Conservation (phyloP, 805 yeast genomes). For the Metschnikowia lochheadii region DNA sequence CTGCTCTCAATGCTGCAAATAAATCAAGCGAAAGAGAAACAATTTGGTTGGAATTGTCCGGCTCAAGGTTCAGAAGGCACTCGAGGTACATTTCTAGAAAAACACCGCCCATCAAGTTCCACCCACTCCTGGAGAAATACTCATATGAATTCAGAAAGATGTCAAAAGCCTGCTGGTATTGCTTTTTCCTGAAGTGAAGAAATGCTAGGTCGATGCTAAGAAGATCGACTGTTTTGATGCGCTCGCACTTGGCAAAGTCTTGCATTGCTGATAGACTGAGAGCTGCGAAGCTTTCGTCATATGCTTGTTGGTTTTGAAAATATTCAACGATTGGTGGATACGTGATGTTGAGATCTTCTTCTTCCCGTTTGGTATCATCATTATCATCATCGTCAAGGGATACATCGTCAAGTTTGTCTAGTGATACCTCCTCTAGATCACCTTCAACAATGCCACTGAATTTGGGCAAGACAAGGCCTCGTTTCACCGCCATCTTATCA, state of each 20-base stretch:
- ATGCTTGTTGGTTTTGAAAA: conserved; percentile 18
- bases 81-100: conserved; percentile 63
- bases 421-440: conserved; percentile 12
- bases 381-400: conserved; percentile 1
- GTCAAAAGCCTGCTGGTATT: conserved; percentile 57
- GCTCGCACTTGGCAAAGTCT: conserved; percentile 46
- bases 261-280: conserved; percentile 55
- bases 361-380: not conserved
- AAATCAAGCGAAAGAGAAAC: conserved; percentile 39
- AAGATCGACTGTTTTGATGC: conserved; percentile 66
- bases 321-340: conserved; percentile 16
- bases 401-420: conserved; percentile 12
- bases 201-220: conserved; percentile 78
- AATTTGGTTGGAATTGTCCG: conserved; percentile 25
- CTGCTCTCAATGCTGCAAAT: conserved; percentile 28
- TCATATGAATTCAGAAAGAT: conserved; percentile 67
- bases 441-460: not conserved
- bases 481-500: conserved; percentile 8
- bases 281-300: conserved; percentile 35
- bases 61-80: conserved; percentile 50
- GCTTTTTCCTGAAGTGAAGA: conserved; percentile 53
- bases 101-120: conserved; percentile 69
- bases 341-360: conserved; percentile 6
- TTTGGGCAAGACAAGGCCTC: conserved; percentile 10
- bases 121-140: conserved; percentile 63